Evolutionary conservation across 2,329 filamentous ascomycete genomes (phyloP), one percentile per base, ranked within the genome.

Genomic region (Sporothrix variecibatus): DNA sequence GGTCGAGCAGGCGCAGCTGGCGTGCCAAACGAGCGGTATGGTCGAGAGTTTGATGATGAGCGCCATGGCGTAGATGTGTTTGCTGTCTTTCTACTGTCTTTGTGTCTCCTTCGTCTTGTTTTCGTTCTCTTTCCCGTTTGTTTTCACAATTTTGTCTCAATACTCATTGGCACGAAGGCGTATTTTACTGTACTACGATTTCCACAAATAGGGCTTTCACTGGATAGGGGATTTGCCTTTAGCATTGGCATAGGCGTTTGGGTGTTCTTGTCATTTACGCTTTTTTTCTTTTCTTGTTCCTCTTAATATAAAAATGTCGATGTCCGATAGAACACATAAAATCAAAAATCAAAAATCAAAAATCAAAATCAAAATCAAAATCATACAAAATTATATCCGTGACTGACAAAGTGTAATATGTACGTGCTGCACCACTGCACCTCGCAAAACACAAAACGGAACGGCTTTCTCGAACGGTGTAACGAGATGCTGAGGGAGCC

Each of bases 21-120:
- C 95, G 1, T 91, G 90, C 78, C 90, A 93, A 83, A 95, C 94
- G 12, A 89, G 89, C 77, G 96, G 95, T 1, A 98, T 98, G 95
- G 83, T 98, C 77, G 93, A 95, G 78, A 92, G 84, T 68, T 76
- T 90, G 76, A 89, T 92, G 79, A 86, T 87, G 71, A 86, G 85
- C 9, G 79, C 80, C 79, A 71, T 80, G 76, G 71, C 51, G 23
- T 72, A 72, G 46, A 6, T 5, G 12, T 11, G 11, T 38, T 20
- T 49, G 38, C 31, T 46, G n/a, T n/a, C 5, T 31, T 51, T 40
- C 15, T 28, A 17, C 26, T 60, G 23, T 68, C 56, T 62, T 38
- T 23, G 40, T 28, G 23, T 40, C 20, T 60, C 28, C n/a, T 49
- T 51, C 49, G n/a, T 49, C 40, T 49, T 43, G 23, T 34, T 51